Evolutionary conservation across 2,329 filamentous ascomycete species (phyloP).

Genomic region (Aspergillus fumigatiaffinis): DNA sequence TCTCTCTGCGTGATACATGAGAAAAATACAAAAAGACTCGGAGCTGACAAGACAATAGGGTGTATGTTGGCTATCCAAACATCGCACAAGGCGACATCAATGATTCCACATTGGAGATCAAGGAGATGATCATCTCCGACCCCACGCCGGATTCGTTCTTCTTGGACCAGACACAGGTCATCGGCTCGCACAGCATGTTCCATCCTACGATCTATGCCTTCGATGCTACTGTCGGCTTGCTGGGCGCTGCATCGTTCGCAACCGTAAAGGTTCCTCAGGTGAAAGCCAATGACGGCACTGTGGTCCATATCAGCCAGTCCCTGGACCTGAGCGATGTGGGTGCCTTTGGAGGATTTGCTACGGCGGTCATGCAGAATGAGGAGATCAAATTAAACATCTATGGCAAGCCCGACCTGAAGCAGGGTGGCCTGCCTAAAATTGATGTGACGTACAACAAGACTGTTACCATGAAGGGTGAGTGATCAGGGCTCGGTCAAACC

Average conservation of each 20-base stretch:
- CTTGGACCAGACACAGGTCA: slow-evolving; percentile 46
- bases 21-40: not conserved
- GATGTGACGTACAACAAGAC: slow-evolving; percentile 54
- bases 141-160: slow-evolving; percentile 48
- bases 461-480: slow-evolving; percentile 54
- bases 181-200: slow-evolving; percentile 48
- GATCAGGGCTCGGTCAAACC: not conserved
- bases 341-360: slow-evolving; percentile 50
- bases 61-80: slow-evolving; percentile 57
- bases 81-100: slow-evolving; percentile 55
- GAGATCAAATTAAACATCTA: slow-evolving; percentile 48
- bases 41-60: slow-evolving; percentile 29
- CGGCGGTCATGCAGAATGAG: slow-evolving; percentile 47
- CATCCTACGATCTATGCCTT: slow-evolving; percentile 55
- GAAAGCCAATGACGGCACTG: slow-evolving; percentile 41
- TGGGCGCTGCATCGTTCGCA: slow-evolving; percentile 41
- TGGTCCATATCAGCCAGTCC: slow-evolving; percentile 42
- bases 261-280: slow-evolving; percentile 44
- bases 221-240: slow-evolving; percentile 48
- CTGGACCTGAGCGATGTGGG: slow-evolving; percentile 41
- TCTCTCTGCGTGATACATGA: not conserved
- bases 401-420: slow-evolving; percentile 51
- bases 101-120: slow-evolving; percentile 49
- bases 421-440: slow-evolving; percentile 48
- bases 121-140: slow-evolving; percentile 48